Base-by-base conservation (phyloP, 192 early-diverging fungal genomes). In the Podila epicladia region DNA sequence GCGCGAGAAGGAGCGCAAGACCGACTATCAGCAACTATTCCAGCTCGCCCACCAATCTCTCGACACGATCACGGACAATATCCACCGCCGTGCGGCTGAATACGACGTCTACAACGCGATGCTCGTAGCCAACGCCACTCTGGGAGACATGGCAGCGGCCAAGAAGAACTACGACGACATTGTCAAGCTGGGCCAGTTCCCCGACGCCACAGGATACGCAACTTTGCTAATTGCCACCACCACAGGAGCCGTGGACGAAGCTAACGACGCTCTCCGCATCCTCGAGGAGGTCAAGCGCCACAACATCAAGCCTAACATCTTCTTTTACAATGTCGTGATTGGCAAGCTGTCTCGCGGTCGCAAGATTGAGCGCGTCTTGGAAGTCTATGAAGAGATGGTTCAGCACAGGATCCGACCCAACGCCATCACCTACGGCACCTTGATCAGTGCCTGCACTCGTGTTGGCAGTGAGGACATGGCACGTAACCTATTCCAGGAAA, bases 291-390 rank as follows among this genome's bases (percentile, higher is more conserved):
- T 86, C 67, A 89, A 87, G 57, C 82, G 82, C 26, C 84, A 82
- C 62, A 73, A 82, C 49, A 80, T 88, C 38, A 87, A 86, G 68
- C 86, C 85, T n/a, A 88, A 83, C 19, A 82, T 85, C 17, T 90
- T 86, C 58, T 85, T 90, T 37, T 90, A 88, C 74, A 90, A 90
- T 37, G 89, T 90, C 26, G 71, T 90, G n/a, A 87, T 90, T n/a
- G 87, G 86, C 62, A 88, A 87, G 67, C 78, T 90, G 24, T 86
- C 86, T 31, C 82, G 86, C 64, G 89, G 87, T 24, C 89, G 86
- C 74, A 90, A 87, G 64, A 72, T 85, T 29, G 87, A 90, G 32
- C 49, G 69, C 0, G 89, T 85, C 17, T 53, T 87, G 50, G 74
- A 83, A 19, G 69, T 86, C 12, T 88, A 83, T 59, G 82, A 88